Evolutionary conservation across 2,329 filamentous ascomycete species (phyloP), one percentile per base, ranked within the genome.

Genomic region (Monilinia laxa): DNA sequence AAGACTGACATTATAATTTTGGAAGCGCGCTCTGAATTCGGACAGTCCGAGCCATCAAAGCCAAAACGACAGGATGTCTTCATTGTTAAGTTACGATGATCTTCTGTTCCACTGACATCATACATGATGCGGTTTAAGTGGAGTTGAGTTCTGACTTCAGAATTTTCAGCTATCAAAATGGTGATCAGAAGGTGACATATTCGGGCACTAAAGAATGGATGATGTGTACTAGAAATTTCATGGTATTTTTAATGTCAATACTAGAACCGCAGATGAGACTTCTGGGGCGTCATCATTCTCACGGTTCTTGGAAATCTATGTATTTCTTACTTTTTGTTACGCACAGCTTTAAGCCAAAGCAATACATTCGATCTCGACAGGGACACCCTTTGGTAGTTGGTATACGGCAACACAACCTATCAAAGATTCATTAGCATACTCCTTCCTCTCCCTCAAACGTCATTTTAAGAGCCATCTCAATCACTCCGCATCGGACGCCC

Each of bases 351-450:
- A 88, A 70, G 87, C 84, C 67, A 90, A 82, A 69, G 92, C 92
- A 82, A 95, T 91, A 76, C 88, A 91, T 85, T 97, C 93, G 77
- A 97, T 95, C 84, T 97, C 93, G 18, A 97, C 89, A 64, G 92
- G 90, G 40, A 94, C 93, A 66, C 89, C 88, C 84, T 94, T 92
- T 70, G 93, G 93, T 72, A 97, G 84, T 75, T 91, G 88, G 83
- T 96, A 93, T 71, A 96, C 93, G 11, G 93, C 93, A 66, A 97
- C 92, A 76, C 93, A 97, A 59, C 63, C 63, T 65, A 60, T n/a
- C n/a, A 16, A 3, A 35, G 16, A 10, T 6, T 42, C 20, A 31
- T 65, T 60, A 65, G 63, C 53, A 64, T 11, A 25, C 51, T 52
- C 11, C 11, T 31, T 20, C n/a, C 20, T 64, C 9, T 35, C 1